phyloP scores from a whole-genome alignment of 106 monocot species.

The Acorus calamus region DNA sequence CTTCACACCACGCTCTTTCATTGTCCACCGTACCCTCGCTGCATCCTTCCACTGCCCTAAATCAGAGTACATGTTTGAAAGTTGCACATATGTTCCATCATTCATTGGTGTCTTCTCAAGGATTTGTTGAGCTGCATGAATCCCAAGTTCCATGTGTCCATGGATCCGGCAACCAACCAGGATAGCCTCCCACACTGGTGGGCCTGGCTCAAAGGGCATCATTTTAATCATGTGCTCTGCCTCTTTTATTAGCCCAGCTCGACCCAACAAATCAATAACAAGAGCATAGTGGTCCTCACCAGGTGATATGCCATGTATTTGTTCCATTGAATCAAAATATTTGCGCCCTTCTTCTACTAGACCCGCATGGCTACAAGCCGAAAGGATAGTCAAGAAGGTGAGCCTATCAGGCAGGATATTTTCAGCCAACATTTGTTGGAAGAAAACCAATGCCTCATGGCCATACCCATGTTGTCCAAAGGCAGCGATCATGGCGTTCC shows the following conservation, averaged over 20 bases:
- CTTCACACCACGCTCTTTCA: slow-evolving; percentile 71
- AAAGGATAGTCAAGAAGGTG: slow-evolving; percentile 55
- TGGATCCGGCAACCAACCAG: slow-evolving; percentile 62
- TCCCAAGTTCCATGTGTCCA: slow-evolving; percentile 51
- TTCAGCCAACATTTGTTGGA: slow-evolving; percentile 54
- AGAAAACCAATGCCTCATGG: slow-evolving; percentile 51
- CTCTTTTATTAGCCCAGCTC: slow-evolving; percentile 57
- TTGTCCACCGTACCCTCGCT: slow-evolving; percentile 75
- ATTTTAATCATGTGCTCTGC: slow-evolving; percentile 45
- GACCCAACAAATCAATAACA: slow-evolving; percentile 74
- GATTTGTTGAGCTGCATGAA: slow-evolving; percentile 64
- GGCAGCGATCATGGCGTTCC: slow-evolving; percentile 92
- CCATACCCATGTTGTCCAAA: slow-evolving; percentile 92
- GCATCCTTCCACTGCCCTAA: slow-evolving; percentile 61
- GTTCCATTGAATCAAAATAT: slow-evolving; percentile 78
- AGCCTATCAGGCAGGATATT: slow-evolving; percentile 51
- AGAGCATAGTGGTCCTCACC: slow-evolving; percentile 84
- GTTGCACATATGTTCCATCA: slow-evolving; percentile 70
- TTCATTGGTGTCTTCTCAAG: slow-evolving; percentile 58
- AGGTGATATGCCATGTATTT: slow-evolving; percentile 52
- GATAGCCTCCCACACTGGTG: slow-evolving; percentile 80
- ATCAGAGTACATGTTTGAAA: slow-evolving; percentile 74
- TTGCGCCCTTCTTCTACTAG: slow-evolving; percentile 68
- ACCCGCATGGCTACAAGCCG: slow-evolving; percentile 84
- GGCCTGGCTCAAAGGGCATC: slow-evolving; percentile 68